Conservation (phyloP, 2,329 filamentous ascomycete species). For the Ceratocystis cacaofunesta region DNA sequence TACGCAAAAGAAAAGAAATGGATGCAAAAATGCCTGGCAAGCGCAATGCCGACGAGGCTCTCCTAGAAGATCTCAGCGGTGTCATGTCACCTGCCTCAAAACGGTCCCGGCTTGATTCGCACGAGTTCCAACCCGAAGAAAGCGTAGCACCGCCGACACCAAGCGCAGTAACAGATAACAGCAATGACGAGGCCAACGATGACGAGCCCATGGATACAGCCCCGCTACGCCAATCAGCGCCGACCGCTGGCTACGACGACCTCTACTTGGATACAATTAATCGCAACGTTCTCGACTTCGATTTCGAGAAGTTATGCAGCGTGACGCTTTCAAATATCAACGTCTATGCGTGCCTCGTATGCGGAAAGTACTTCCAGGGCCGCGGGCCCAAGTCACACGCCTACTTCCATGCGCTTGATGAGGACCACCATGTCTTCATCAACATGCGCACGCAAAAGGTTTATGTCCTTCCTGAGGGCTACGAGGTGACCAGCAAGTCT, state of each 20-base stretch:
- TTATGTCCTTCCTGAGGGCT: conserved; percentile 86
- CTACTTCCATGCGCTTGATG: conserved; percentile 92
- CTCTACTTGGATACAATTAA: conserved; percentile 97
- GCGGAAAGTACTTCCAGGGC: conserved; percentile 95
- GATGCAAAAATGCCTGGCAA: conserved; percentile 25
- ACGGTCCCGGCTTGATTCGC: conserved; percentile 34
- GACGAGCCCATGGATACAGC: conserved; percentile 27
- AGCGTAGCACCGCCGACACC: conserved; percentile 11
- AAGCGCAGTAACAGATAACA: conserved; percentile 19
- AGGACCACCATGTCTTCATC: conserved; percentile 93
- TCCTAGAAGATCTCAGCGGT: conserved; percentile 38
- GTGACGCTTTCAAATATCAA: conserved; percentile 96
- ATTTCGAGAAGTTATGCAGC: conserved; percentile 97
- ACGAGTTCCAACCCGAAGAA: conserved; percentile 19
- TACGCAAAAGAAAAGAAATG: not conserved
- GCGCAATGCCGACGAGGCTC: conserved; percentile 44
- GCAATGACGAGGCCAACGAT: conserved; percentile 30
- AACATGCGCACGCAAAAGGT: conserved; percentile 90
- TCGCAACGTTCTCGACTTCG: conserved; percentile 84
- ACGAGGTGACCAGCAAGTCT: conserved; percentile 87
- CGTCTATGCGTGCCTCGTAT: conserved; percentile 92
- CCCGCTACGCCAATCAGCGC: conserved; percentile 57
- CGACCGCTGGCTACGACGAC: conserved; percentile 79
- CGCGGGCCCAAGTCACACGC: conserved; percentile 87
- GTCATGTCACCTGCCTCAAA: conserved; percentile 45